phyloP scores from a whole-genome alignment of 345 rosid species.

The Camelina hispida region DNA sequence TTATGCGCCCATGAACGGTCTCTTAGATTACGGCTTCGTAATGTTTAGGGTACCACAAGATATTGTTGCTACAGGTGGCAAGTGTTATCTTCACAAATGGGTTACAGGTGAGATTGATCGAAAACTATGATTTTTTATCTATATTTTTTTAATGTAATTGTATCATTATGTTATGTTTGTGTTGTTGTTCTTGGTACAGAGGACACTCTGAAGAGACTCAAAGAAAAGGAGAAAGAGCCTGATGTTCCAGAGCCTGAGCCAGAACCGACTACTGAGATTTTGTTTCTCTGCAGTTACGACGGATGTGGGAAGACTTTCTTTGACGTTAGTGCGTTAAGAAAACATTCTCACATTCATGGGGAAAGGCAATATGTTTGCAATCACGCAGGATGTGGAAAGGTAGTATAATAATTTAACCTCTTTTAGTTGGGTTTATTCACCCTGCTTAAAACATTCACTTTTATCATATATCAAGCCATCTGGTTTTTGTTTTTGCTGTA shows the following conservation, averaged over 20 bases:
- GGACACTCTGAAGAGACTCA: slow-evolving; percentile 65
- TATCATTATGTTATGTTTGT: not conserved
- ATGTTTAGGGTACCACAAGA: slow-evolving; percentile 92
- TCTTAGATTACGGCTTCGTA: not conserved
- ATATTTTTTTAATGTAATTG: not conserved
- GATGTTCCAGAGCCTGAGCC: slow-evolving; percentile 83
- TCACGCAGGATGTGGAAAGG: slow-evolving; percentile 88
- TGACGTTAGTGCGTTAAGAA: slow-evolving; percentile 94
- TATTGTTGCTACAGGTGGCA: slow-evolving; percentile 91
- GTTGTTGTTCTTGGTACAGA: slow-evolving; percentile 46
- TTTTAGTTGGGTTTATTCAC: not conserved
- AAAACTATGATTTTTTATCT: not conserved
- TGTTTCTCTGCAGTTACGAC: slow-evolving; percentile 93
- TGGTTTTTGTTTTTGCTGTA: slow-evolving; percentile 32
- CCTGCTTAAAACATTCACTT: not conserved
- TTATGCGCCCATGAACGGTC: too few species aligned
- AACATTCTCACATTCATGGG: slow-evolving; percentile 97
- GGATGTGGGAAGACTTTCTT: slow-evolving; percentile 94
- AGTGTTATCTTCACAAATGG: slow-evolving; percentile 86
- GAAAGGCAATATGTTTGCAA: slow-evolving; percentile 90
- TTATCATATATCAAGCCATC: slow-evolving; percentile 1
- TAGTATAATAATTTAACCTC: slow-evolving; percentile 22
- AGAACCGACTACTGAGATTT: slow-evolving; percentile 94
- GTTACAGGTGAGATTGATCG: slow-evolving; percentile 62
- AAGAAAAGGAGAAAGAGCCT: slow-evolving; percentile 72